Percentiles rank a stretch among this genome's conserved stretches.
Evolutionary conservation across 164 flowering plant species (phyloP).

Genomic region (Aristolochia contorta): DNA sequence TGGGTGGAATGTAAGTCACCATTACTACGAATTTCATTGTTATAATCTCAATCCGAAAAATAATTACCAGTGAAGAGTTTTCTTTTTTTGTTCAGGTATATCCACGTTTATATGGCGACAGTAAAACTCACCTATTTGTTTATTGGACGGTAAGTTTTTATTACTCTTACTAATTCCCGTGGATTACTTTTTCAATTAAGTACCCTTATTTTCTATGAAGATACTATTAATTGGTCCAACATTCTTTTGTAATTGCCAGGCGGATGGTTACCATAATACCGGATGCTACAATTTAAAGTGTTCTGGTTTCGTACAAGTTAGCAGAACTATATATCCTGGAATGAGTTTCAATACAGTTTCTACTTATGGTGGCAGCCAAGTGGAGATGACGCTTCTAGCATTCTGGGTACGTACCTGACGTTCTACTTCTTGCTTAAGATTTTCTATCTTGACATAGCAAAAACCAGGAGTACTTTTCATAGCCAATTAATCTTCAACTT

Average conservation of each 20-base stretch:
- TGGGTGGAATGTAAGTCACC: background rate
- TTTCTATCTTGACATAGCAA: too few species aligned
- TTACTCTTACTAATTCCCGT: background rate
- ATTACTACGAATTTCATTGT: background rate
- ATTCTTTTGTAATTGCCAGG: background rate
- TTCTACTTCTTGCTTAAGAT: too few species aligned
- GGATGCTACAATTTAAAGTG: background rate
- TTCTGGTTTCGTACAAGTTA: constrained; percentile 2
- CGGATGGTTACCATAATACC: background rate
- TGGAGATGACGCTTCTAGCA: background rate
- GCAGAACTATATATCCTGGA: background rate
- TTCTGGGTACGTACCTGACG: background rate
- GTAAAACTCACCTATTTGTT: background rate
- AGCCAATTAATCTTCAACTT: too few species aligned
- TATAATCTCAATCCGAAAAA: background rate
- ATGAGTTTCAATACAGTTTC: background rate
- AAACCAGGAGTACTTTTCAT: too few species aligned
- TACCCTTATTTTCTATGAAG: background rate
- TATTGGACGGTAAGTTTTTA: background rate
- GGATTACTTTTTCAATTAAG: background rate
- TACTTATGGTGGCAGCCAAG: background rate
- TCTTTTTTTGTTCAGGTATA: background rate
- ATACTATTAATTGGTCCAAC: background rate
- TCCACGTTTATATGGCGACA: background rate
- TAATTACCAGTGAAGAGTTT: background rate